Evolutionary conservation across 2,329 filamentous ascomycete genomes (phyloP), one percentile per base, ranked within the genome.

Genomic region (Phialophora tarda): DNA sequence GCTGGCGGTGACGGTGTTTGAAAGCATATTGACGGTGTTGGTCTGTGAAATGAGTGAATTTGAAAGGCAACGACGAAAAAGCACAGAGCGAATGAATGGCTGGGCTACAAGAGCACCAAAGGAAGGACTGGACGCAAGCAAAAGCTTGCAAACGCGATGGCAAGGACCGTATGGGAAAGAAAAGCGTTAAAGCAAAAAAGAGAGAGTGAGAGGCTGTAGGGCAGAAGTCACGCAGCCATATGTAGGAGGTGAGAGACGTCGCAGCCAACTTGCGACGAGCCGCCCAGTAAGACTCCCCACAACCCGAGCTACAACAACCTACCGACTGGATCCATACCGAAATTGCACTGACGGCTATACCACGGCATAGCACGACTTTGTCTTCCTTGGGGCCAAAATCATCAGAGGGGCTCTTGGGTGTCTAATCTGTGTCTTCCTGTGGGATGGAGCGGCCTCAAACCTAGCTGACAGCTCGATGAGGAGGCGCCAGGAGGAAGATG

Each of bases 81-180:
- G 59, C 24, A 55, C 44, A 63, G 63, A 61, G 23, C 47, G 53
- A 69, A 66, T 23, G 68, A 70, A 63, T 68, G 68, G 54, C 60
- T 70, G 65, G 68, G 63, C 62, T 66, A 54, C 51, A 59, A 63
- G 56, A 64, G 58, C 70, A 69, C 68, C 68, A 62, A 63, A 61
- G 38, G 38, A 44, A 65, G 38, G 69, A 71, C 65, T 70, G 69
- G 65, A 71, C 69, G 67, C 63, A 63, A 70, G 66, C 68, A 70
- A 68, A 65, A 55, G 67, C 69, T 61, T 54, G 63, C 66, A 63
- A 58, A 62, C 50, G 38, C 59, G 24, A 47, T 47, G 61, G 50
- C 59, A 62, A 66, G 56, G 58, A 66, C 59, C 56, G 68, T 66
- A 59, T 26, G 58, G 50, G 58, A 69, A 65, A 44, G 62, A 62